Evolutionary conservation across 164 flowering plant genomes (phyloP).

Genomic region (Akebia trifoliata): DNA sequence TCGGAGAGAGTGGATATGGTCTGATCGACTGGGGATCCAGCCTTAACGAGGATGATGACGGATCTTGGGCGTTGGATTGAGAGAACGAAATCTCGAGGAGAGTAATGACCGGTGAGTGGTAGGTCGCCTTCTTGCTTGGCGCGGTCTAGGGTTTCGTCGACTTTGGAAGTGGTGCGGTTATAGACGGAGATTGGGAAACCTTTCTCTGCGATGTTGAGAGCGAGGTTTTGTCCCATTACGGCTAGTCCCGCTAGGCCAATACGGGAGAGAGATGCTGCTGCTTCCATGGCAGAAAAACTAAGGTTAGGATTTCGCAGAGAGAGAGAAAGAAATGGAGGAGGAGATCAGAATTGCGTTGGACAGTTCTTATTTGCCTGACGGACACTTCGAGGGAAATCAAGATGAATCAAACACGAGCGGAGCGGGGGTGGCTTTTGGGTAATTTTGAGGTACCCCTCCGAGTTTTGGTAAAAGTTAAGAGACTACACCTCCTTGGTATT

Average conservation of each 20-base stretch:
- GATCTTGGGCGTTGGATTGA: constrained; percentile 16
- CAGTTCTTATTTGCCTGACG: too few relatives aligned
- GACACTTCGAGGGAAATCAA: too few relatives aligned
- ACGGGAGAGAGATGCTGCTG: constrained; percentile 13
- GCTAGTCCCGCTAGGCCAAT: constrained; percentile 24
- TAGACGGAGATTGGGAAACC: constrained; percentile 22
- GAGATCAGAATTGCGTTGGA: too few relatives aligned
- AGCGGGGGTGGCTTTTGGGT: too few relatives aligned
- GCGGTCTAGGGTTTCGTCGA: constrained; percentile 20
- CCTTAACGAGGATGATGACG: constrained; percentile 20
- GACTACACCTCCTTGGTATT: too few relatives aligned
- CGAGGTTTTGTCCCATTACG: constrained; percentile 24
- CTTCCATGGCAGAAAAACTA: too few relatives aligned
- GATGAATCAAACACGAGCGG: too few relatives aligned
- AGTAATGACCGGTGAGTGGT: constrained; percentile 14
- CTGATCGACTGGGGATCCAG: constrained; percentile 21
- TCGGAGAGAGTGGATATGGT: constrained; percentile 13
- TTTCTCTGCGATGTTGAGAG: constrained; percentile 22
- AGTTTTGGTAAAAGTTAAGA: too few relatives aligned
- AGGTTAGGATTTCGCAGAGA: not conserved
- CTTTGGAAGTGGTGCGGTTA: constrained; percentile 20
- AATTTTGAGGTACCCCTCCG: too few relatives aligned
- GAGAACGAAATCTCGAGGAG: constrained; percentile 20
- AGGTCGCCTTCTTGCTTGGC: constrained; percentile 17
- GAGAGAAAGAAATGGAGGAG: not conserved